These are phyloP conservation scores for Venturia asperata DNA, from an alignment of 2,329 filamentous ascomycete species.

Conservation along the genomic window DNA sequence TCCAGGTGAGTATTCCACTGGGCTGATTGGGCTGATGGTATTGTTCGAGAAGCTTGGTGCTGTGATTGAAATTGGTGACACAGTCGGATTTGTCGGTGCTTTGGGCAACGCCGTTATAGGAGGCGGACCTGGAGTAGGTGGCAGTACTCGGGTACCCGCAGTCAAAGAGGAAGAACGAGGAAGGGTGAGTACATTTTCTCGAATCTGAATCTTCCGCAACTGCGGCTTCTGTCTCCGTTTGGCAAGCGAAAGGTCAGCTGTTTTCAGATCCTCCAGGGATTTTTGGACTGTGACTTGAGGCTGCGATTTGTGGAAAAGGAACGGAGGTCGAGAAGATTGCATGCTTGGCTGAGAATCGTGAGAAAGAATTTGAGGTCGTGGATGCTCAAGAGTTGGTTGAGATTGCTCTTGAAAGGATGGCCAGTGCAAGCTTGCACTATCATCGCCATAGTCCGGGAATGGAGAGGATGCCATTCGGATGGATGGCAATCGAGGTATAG, in stretches of 20 bases:
- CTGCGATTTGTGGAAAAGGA: not conserved
- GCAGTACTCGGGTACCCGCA: not conserved
- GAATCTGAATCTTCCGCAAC: not conserved
- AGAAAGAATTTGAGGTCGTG: not conserved
- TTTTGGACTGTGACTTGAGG: not conserved
- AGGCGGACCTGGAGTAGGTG: conserved; percentile 15
- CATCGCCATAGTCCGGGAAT: not conserved
- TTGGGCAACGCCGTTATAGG: conserved; percentile 3
- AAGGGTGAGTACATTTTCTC: not conserved
- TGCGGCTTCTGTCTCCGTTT: conserved; percentile 2
- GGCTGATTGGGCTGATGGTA: conserved; percentile 3
- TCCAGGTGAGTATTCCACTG: not conserved
- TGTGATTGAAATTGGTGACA: not conserved
- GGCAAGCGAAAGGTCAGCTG: not conserved
- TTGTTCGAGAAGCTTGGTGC: not conserved
- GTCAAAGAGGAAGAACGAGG: not conserved
- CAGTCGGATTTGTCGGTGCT: not conserved
- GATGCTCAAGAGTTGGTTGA: not conserved
- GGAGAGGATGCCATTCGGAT: not conserved
- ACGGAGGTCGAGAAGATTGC: not conserved
- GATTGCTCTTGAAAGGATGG: not conserved
- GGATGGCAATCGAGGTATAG: not conserved
- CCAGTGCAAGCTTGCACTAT: not conserved
- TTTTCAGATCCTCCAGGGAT: not conserved
- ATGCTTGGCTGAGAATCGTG: not conserved